Base-by-base conservation (phyloP, 257 asterid species). In the Gardenia jasminoides region DNA sequence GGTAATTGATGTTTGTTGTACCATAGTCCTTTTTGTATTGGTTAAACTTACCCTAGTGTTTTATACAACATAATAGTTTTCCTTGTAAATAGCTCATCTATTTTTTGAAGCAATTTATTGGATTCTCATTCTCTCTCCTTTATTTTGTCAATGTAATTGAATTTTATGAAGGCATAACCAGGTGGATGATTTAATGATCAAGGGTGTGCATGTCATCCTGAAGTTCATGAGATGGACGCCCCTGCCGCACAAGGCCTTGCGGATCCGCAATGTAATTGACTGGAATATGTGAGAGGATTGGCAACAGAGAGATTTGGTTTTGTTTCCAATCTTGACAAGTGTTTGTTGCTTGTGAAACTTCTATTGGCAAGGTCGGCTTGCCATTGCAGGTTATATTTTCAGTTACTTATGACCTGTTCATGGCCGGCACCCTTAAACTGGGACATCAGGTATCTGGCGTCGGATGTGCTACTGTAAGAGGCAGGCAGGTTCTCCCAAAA, bases 41-140 rank as follows among this genome's bases (percentile, higher is more conserved):
- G 48, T 5, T 48, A 43, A 24, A 50, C 64, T 65, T 43, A 58
- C 46, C 70, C 36, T 79, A 62, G 1, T 47, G 67, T 47, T 78
- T 66, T 9, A 28, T 62, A 16, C 47, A 15, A 9, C 47, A 65
- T 70, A 36, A 65, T 70, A 36, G 33, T 46, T 50, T 22, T 59
- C 10, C 36, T 48, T 79, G 82, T 79, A 65, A 72, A 79, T 79
- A 48, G 78, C 62, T 48, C 46, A 64, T 36, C 6, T 8, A 47
- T 70, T 70, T 56, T 59, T 78, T 39, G 76, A 13, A 54, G 24
- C 62, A 69, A 12, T 47, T 52, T 62, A 48, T 22, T 36, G n/a
- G 75, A 41, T 67, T 39, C 62, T 7, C 22, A 12, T 41, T 36
- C 67, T 50, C 44, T 36, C 41, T 36, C 0, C 0, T 36, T 5